Evolutionary conservation across 345 rosid genomes (phyloP).

Genomic region (Heritiera littoralis): DNA sequence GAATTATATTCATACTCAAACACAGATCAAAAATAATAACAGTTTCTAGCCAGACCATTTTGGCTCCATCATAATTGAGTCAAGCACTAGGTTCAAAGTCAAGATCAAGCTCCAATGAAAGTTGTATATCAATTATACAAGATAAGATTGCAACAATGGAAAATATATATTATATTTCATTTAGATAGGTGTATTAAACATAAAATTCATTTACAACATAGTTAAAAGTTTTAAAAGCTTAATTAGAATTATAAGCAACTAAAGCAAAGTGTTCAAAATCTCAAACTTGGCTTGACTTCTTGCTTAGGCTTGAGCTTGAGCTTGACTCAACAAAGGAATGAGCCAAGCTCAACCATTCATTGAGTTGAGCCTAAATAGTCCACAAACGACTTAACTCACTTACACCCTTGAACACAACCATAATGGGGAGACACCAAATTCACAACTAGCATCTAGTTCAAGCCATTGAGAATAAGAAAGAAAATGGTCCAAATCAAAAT

Average conservation of each 20-base stretch:
- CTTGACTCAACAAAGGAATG: not conserved
- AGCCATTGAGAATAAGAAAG: not conserved
- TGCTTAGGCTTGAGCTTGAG: not conserved
- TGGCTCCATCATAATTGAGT: not conserved
- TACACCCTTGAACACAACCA: not conserved
- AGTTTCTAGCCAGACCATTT: not conserved
- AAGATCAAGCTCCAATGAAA: not conserved
- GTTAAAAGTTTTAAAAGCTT: not conserved
- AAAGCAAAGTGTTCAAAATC: not conserved
- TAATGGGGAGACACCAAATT: not conserved
- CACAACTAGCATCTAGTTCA: not conserved
- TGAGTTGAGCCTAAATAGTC: not conserved
- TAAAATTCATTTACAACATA: not conserved
- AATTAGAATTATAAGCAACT: not conserved
- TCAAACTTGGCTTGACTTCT: not conserved
- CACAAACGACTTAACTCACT: not conserved
- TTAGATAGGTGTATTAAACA: not conserved
- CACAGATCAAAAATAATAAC: not conserved
- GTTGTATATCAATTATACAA: no score
- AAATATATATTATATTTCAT: not conserved
- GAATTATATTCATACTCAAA: not conserved
- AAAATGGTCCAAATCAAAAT: constrained; percentile 1
- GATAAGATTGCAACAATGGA: not conserved
- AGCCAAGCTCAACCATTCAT: not conserved
- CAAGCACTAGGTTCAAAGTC: not conserved